Evolutionary conservation across 768 basidiomycete genomes (phyloP).

Genomic region (Agaricus subrufescens): DNA sequence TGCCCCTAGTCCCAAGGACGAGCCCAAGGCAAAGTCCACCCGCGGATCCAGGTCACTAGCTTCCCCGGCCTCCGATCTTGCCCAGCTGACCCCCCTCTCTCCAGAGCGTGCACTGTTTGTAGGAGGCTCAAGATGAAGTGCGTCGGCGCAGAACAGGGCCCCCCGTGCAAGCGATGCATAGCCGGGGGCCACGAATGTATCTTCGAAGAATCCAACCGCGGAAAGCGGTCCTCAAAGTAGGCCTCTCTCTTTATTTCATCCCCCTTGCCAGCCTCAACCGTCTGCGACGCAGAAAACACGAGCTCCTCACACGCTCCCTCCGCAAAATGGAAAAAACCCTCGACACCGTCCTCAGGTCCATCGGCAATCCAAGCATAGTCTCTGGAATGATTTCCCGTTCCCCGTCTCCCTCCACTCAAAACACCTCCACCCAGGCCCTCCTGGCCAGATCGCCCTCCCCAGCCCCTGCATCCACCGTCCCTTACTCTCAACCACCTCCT

Average conservation of each 20-base stretch:
- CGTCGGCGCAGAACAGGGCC: conserved; percentile 84
- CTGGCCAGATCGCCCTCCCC: conserved; percentile 47
- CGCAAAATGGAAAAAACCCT: conserved; percentile 90
- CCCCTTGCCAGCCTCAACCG: conserved; percentile 12
- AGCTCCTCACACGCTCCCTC: conserved; percentile 73
- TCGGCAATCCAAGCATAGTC: conserved; percentile 77
- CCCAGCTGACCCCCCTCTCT: conserved; percentile 9
- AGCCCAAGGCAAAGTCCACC: conserved; percentile 76
- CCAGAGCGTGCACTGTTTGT: conserved; percentile 88
- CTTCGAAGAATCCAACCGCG: conserved; percentile 95
- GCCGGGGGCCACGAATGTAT: conserved; percentile 85
- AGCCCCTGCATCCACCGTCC: conserved; percentile 24
- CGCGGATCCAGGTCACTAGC: conserved; percentile 71
- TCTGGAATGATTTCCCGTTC: conserved; percentile 81
- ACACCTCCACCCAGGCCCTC: conserved; percentile 53
- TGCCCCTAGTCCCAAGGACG: conserved; percentile 54
- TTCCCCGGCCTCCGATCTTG: neutral
- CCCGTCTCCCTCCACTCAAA: conserved; percentile 62
- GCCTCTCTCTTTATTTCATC: conserved; percentile 14
- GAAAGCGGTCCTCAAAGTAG: conserved; percentile 84
- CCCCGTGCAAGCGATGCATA: conserved; percentile 85
- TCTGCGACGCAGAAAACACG: conserved; percentile 64
- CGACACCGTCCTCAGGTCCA: conserved; percentile 87
- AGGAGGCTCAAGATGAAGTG: conserved; percentile 93
- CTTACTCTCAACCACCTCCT: conserved; percentile 28